A percentile compares a stretch with the other conserved stretches of the same genome.
phyloP scores from a whole-genome alignment of 306 rosid genomes.

The Quercus cerris region DNA sequence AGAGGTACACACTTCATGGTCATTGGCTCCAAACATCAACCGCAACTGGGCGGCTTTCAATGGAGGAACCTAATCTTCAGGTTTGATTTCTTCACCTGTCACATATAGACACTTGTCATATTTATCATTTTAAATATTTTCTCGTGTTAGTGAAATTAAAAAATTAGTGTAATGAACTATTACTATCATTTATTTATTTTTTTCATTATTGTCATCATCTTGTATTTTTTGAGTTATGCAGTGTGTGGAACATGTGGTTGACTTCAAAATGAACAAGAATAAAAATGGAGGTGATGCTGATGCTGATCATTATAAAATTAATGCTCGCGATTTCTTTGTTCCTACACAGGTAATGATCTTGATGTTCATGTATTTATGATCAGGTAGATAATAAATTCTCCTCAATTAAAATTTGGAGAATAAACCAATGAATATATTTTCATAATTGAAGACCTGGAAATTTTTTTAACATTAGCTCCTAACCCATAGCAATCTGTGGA shows the following conservation, averaged over 20 bases:
- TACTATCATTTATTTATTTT: neutral
- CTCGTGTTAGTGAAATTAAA: neutral
- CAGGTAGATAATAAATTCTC: neutral
- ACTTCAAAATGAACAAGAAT: conserved; percentile 57
- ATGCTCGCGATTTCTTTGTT: conserved; percentile 87
- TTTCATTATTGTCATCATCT: neutral
- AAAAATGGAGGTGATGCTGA: conserved; percentile 45
- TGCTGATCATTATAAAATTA: conserved; percentile 43
- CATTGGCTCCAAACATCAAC: conserved; percentile 98
- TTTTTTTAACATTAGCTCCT: neutral
- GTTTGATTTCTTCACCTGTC: conserved; percentile 39
- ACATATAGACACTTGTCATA: neutral
- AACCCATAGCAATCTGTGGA: neutral
- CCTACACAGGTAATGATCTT: conserved; percentile 72
- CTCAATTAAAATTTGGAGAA: neutral
- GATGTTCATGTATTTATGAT: neutral
- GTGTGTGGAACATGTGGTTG: conserved; percentile 89
- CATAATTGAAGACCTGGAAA: neutral
- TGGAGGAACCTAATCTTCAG: conserved; percentile 99
- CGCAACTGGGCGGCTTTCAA: conserved; percentile 97
- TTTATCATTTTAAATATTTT: neutral
- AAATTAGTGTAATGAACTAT: conserved; percentile 13
- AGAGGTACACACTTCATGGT: conserved; percentile 86
- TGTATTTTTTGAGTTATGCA: conserved; percentile 35
- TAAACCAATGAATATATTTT: neutral